phyloP scores from a whole-genome alignment of 768 basidiomycete species.

The Psilocybe tampanensis region DNA sequence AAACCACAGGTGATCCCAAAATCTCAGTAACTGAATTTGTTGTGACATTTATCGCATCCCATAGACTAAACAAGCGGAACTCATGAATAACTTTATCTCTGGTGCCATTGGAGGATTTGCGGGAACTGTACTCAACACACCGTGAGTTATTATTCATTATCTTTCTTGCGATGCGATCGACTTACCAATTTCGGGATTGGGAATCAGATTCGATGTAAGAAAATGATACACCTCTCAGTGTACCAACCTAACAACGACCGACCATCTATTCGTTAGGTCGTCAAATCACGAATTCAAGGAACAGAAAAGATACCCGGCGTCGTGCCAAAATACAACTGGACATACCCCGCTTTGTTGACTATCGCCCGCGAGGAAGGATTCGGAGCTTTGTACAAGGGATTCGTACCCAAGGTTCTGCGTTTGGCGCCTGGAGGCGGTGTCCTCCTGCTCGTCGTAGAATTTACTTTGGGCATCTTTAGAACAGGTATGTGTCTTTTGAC shows the following conservation, averaged over 20 bases:
- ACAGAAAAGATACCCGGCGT: constrained; percentile 64
- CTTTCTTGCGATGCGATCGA: neutral
- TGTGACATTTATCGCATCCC: neutral
- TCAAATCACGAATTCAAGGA: constrained; percentile 95
- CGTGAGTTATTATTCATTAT: constrained; percentile 46
- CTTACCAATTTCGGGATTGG: neutral
- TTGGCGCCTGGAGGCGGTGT: constrained; percentile 97
- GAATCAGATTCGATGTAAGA: constrained; percentile 36
- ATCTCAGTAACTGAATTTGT: neutral
- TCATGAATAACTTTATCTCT: constrained; percentile 92
- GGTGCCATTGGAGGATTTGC: constrained; percentile 89
- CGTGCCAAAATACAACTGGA: constrained; percentile 91
- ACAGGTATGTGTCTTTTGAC: constrained; percentile 43
- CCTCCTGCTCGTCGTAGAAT: constrained; percentile 90
- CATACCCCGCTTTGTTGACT: constrained; percentile 83
- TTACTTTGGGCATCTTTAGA: constrained; percentile 77
- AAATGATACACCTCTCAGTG: neutral
- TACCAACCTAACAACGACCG: constrained; percentile 1
- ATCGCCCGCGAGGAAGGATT: constrained; percentile 89
- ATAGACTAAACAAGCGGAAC: constrained; percentile 65
- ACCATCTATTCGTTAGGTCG: constrained; percentile 56
- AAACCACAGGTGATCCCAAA: constrained; percentile 70
- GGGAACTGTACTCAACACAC: constrained; percentile 91
- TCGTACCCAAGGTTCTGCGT: constrained; percentile 92
- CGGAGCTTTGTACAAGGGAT: constrained; percentile 90